phyloP scores from a whole-genome alignment of 441 rosid species.

The Aleurites moluccanus region DNA sequence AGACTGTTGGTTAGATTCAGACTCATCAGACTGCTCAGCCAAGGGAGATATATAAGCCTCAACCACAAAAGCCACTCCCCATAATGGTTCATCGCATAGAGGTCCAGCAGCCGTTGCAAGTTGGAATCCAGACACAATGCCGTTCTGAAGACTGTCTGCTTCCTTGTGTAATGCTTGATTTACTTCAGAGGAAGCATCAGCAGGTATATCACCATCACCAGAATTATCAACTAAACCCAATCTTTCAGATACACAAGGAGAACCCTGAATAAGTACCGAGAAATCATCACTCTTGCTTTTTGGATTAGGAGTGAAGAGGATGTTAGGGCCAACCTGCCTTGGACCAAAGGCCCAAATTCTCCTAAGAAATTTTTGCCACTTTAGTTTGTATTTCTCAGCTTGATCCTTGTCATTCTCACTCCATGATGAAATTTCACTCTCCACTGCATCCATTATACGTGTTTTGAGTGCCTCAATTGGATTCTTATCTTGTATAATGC shows the following conservation, averaged over 20 bases:
- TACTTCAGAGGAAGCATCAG: slow-evolving; percentile 33
- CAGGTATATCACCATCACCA: slow-evolving; percentile 24
- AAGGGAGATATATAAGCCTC: slow-evolving; percentile 56
- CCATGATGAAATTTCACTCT: slow-evolving; percentile 45
- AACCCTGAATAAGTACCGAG: slow-evolving; percentile 57
- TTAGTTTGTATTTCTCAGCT: slow-evolving; percentile 57
- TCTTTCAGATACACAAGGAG: slow-evolving; percentile 67
- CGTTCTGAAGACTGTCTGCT: slow-evolving; percentile 70
- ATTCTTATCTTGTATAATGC: slow-evolving; percentile 40
- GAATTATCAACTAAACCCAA: slow-evolving; percentile 59
- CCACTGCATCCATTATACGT: slow-evolving; percentile 56
- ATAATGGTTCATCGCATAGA: slow-evolving; percentile 89
- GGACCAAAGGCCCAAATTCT: slow-evolving; percentile 98
- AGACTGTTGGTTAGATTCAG: slow-evolving; percentile 45
- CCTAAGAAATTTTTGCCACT: slow-evolving; percentile 68
- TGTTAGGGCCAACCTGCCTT: slow-evolving; percentile 85
- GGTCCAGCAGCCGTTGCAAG: slow-evolving; percentile 89
- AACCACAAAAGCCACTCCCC: slow-evolving; percentile 85
- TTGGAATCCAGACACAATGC: slow-evolving; percentile 82
- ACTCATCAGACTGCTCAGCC: slow-evolving; percentile 38
- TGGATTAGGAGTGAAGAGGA: slow-evolving; percentile 73
- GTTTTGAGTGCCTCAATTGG: slow-evolving; percentile 55
- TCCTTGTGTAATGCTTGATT: slow-evolving; percentile 41
- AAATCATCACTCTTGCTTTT: slow-evolving; percentile 37
- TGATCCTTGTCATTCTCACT: slow-evolving; percentile 59